Conservation (phyloP, 2,329 filamentous ascomycete species). For the Pyrenophora teres region DNA sequence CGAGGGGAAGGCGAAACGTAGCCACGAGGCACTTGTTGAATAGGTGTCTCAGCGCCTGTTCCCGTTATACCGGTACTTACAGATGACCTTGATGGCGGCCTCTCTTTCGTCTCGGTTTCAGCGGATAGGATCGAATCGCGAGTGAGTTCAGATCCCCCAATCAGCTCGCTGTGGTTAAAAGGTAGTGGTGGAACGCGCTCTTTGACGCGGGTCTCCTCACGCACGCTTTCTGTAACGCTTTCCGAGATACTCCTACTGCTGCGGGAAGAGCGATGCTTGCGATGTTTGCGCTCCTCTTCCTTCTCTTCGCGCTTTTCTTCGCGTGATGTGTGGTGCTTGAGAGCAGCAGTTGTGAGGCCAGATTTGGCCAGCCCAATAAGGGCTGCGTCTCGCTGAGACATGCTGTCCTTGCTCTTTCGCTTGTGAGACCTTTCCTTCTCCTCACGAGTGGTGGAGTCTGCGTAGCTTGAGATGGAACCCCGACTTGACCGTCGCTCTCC, state of each 20-base stretch:
- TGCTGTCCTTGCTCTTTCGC: constrained; percentile 59
- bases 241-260: constrained; percentile 58
- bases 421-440: constrained; percentile 49
- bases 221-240: constrained; percentile 60
- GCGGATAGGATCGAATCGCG: constrained; percentile 85
- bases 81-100: constrained; percentile 64
- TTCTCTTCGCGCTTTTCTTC: constrained; percentile 56
- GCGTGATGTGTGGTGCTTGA: constrained; percentile 68
- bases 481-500: constrained; percentile 59
- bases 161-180: constrained; percentile 77
- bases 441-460: constrained; percentile 50
- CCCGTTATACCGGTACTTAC: constrained; percentile 53
- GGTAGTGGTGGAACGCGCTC: constrained; percentile 79
- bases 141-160: constrained; percentile 78
- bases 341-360: constrained; percentile 64
- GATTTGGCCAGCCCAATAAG: constrained; percentile 59
- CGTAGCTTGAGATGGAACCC: constrained; percentile 52
- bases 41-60: constrained; percentile 54
- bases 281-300: constrained; percentile 50
- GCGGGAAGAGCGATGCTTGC: constrained; percentile 54
- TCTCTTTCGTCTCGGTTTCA: constrained; percentile 64
- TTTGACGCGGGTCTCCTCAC: constrained; percentile 55
- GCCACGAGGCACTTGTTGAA: constrained; percentile 67
- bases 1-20: constrained; percentile 64
- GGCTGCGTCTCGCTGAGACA: constrained; percentile 58